Evolutionary conservation across 139 green algal genomes (phyloP).

Genomic region (Chlamydomonas sp.): DNA sequence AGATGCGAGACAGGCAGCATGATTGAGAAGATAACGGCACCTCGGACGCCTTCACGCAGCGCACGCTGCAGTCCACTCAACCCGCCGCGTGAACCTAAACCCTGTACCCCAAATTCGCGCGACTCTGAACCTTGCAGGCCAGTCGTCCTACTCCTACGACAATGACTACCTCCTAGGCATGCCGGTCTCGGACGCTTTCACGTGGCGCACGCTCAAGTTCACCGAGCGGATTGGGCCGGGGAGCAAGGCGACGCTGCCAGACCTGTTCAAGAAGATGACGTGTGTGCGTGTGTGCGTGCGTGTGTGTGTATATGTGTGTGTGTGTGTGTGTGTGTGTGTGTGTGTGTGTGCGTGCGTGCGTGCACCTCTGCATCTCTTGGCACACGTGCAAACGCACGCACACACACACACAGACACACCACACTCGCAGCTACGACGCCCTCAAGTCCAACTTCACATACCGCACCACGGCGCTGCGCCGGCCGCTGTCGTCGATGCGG

Average conservation of each 20-base stretch:
- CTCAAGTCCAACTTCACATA: slow-evolving; percentile 23
- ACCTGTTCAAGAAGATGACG: slow-evolving; percentile 17
- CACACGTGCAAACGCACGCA: background rate
- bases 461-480: background rate
- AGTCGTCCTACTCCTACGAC: slow-evolving; percentile 28
- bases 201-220: slow-evolving; percentile 30
- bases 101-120: too few species aligned
- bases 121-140: slow-evolving; percentile 3
- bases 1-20: background rate
- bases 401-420: too few species aligned
- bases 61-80: background rate
- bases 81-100: background rate
- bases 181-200: slow-evolving; percentile 33
- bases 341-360: background rate
- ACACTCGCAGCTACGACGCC: slow-evolving; percentile 21
- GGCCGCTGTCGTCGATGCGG: slow-evolving; percentile 7
- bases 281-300: background rate
- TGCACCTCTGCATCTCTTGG: background rate
- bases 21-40: background rate
- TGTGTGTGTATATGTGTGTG: background rate
- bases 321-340: slow-evolving; percentile 11
- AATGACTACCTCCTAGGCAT: slow-evolving; percentile 25
- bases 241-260: slow-evolving; percentile 22
- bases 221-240: slow-evolving; percentile 13
- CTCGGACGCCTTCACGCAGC: background rate